These are phyloP conservation scores for Solanum etuberosum DNA, from an alignment of 257 asterid genomes.

Conservation along the genomic window DNA sequence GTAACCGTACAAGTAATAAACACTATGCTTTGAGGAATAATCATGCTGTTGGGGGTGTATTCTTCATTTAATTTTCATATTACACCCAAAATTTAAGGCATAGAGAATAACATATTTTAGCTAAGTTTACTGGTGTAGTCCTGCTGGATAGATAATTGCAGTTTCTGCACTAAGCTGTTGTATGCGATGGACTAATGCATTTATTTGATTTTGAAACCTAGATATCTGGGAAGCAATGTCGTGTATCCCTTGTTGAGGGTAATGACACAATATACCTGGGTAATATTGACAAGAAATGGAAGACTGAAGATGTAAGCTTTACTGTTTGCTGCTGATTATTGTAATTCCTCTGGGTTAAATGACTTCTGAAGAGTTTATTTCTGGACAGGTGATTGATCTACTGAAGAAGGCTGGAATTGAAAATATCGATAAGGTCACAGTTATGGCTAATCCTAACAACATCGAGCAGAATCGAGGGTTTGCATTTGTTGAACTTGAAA, in stretches of 20 bases:
- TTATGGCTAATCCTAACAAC: slow-evolving; percentile 43
- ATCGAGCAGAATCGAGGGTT: slow-evolving; percentile 55
- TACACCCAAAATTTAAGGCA: not conserved
- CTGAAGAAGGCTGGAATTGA: slow-evolving; percentile 46
- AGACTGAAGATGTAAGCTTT: slow-evolving; percentile 53
- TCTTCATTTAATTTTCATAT: not conserved
- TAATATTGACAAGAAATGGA: slow-evolving; percentile 63
- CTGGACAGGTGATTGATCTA: slow-evolving; percentile 35
- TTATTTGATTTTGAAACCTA: slow-evolving; percentile 8
- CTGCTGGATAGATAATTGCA: not conserved
- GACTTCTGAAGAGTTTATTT: slow-evolving; percentile 10
- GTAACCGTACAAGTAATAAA: not conserved
- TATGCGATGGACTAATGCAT: slow-evolving; percentile 6
- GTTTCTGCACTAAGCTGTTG: not conserved
- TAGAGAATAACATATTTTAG: not conserved
- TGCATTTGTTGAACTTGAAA: slow-evolving; percentile 62
- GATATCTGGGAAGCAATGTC: slow-evolving; percentile 66
- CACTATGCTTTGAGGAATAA: not conserved
- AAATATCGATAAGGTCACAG: slow-evolving; percentile 46
- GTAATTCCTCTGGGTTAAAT: slow-evolving; percentile 2
- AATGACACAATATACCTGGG: slow-evolving; percentile 62
- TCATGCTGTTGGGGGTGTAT: not conserved
- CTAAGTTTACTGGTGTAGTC: not conserved
- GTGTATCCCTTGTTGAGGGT: slow-evolving; percentile 41
- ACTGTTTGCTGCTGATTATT: slow-evolving; percentile 2